phyloP scores from a whole-genome alignment of 106 monocot genomes.

The Phalaenopsis equestris region DNA sequence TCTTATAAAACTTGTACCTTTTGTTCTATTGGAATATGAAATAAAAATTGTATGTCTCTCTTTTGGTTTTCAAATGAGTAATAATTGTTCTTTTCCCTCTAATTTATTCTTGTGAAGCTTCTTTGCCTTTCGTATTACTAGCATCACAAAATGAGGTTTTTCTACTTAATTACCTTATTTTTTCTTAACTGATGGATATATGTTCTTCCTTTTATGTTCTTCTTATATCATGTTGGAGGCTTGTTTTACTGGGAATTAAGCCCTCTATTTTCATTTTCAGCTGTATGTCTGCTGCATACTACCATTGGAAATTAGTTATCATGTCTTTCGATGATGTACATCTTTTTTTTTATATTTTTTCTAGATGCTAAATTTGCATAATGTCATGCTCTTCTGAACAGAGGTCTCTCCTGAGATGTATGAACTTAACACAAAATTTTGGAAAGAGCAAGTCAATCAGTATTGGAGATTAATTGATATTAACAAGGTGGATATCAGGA shows the following conservation, averaged over 20 bases:
- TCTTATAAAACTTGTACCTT: no score
- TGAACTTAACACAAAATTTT: slow-evolving; percentile 50
- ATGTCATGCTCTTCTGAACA: slow-evolving; percentile 11
- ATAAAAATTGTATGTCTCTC: no score
- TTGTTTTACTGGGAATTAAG: not conserved
- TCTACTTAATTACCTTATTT: not conserved
- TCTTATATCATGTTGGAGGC: not conserved
- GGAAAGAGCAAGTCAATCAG: slow-evolving; percentile 53
- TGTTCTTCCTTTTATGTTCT: not conserved
- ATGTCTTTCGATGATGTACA: not conserved
- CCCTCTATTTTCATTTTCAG: not conserved
- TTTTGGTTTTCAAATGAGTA: not conserved
- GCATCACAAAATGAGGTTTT: not conserved
- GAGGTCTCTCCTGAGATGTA: slow-evolving; percentile 53
- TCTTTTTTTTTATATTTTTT: not conserved
- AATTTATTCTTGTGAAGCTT: not conserved
- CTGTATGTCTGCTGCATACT: not conserved
- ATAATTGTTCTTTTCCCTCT: not conserved
- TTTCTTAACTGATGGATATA: not conserved
- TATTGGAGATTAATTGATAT: slow-evolving; percentile 80
- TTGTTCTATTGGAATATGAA: no score
- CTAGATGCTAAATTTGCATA: slow-evolving; percentile 3
- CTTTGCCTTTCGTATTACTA: not conserved
- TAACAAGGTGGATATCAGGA: slow-evolving; percentile 44
- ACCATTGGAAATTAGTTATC: not conserved